Percentiles rank a stretch among this genome's conserved stretches.
These are phyloP conservation scores for Wallacemonas collosoma DNA, from an alignment of 208 protist genomes.

Conservation along the genomic window DNA sequence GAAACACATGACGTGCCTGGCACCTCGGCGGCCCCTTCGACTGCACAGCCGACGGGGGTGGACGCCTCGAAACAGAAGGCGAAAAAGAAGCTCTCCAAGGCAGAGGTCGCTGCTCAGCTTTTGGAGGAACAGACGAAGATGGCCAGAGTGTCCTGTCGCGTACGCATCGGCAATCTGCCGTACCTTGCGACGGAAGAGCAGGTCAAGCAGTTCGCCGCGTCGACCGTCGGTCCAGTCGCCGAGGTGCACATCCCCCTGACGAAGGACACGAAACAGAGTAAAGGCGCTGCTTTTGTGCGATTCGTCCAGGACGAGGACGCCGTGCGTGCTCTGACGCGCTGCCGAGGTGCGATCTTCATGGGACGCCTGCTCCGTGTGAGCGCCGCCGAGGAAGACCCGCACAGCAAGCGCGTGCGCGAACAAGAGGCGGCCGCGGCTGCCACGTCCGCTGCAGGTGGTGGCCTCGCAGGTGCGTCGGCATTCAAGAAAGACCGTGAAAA, in stretches of 20 bases:
- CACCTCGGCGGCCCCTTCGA: conserved; percentile 2
- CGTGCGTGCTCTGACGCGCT: conserved; percentile 59
- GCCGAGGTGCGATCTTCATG: conserved; percentile 92
- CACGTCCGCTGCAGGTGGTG: conserved; percentile 13
- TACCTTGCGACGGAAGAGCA: conserved; percentile 96
- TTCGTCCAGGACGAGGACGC: conserved; percentile 90
- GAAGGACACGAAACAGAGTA: conserved; percentile 89
- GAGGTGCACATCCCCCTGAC: conserved; percentile 95
- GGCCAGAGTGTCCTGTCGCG: conserved; percentile 78
- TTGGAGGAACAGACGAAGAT: conserved; percentile 37
- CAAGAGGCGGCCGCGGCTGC: conserved; percentile 38
- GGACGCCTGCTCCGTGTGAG: conserved; percentile 73
- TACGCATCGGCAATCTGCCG: conserved; percentile 96
- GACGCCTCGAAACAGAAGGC: background rate
- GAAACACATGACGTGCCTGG: background rate
- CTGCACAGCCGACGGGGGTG: background rate
- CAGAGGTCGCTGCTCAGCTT: background rate
- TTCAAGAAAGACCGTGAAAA: conserved; percentile 67
- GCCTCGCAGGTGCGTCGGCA: conserved; percentile 47
- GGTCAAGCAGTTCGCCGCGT: conserved; percentile 83
- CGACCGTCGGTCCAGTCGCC: conserved; percentile 86
- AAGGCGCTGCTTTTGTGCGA: conserved; percentile 93
- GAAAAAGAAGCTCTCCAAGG: background rate
- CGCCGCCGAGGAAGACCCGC: conserved; percentile 78
- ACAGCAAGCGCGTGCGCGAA: conserved; percentile 52